These are phyloP conservation scores for Malus asiatica DNA, from an alignment of 306 rosid genomes.

Conservation along the genomic window DNA sequence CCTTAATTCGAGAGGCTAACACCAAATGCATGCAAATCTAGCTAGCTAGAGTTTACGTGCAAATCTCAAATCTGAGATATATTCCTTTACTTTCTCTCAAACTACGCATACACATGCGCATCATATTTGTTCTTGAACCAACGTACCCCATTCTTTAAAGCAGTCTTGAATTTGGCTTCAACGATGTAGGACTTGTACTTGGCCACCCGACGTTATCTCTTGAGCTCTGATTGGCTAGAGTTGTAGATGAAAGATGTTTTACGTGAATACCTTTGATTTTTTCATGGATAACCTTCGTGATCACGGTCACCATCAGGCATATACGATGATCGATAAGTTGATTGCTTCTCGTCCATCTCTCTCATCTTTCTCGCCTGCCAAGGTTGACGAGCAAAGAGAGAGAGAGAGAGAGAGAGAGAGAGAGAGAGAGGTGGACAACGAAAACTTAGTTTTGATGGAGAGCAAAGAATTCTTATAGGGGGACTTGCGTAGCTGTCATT, in stretches of 20 bases:
- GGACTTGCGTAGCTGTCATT: neutral
- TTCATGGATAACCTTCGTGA: neutral
- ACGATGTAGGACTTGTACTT: constrained; percentile 21
- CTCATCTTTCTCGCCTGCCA: constrained; percentile 1
- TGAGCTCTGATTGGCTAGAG: constrained; percentile 12
- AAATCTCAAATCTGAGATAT: neutral
- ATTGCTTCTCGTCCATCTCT: neutral
- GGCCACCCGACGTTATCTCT: constrained; percentile 25
- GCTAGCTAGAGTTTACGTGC: neutral
- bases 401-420: constrained; percentile 3
- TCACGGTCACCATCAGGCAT: neutral
- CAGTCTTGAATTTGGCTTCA: constrained; percentile 14
- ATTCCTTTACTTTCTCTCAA: neutral
- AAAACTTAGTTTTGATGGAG: neutral
- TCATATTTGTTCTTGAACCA: constrained; percentile 34
- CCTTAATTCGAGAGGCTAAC: neutral
- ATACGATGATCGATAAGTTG: neutral
- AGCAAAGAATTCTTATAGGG: neutral
- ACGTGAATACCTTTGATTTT: neutral
- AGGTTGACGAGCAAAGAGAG: constrained; percentile 1
- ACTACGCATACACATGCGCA: constrained; percentile 13
- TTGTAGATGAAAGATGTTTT: neutral
- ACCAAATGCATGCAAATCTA: neutral
- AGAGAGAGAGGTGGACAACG: neutral
- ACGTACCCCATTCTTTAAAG: constrained; percentile 23